Conservation (phyloP, 106 monocot species). For the Acorus calamus region DNA sequence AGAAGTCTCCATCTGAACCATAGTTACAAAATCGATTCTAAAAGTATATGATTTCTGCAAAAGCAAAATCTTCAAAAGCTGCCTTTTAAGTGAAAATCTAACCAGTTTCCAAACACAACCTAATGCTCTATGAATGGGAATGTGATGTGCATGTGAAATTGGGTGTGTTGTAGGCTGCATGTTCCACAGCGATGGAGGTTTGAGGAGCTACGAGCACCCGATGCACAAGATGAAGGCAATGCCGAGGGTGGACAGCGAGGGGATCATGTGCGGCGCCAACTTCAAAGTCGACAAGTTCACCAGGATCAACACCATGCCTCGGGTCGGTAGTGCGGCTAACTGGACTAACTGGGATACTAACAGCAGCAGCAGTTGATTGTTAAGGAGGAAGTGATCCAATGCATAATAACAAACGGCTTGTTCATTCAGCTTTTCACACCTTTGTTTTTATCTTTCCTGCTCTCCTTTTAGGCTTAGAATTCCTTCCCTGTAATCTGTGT, state of each 20-base stretch:
- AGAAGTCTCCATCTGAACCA: too few species aligned
- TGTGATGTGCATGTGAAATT: background rate
- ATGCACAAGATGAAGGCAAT: conserved; percentile 94
- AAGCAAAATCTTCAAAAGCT: too few species aligned
- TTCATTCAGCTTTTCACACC: too few species aligned
- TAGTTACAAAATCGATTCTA: too few species aligned
- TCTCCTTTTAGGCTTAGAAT: too few species aligned
- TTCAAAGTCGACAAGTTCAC: conserved; percentile 85
- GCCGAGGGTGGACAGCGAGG: conserved; percentile 99
- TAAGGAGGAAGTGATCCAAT: too few species aligned
- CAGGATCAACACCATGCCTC: conserved; percentile 75
- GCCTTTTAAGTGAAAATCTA: background rate
- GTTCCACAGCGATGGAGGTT: conserved; percentile 86
- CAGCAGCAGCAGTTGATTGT: too few species aligned
- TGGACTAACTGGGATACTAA: conserved; percentile 59
- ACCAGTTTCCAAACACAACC: background rate
- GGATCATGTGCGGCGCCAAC: conserved; percentile 77
- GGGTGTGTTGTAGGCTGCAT: conserved; percentile 54
- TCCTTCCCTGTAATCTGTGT: too few species aligned
- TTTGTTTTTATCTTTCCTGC: too few species aligned
- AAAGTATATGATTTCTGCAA: too few species aligned
- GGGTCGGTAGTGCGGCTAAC: conserved; percentile 74
- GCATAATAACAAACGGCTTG: too few species aligned
- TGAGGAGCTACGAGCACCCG: conserved; percentile 94
- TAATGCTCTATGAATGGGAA: background rate